These are phyloP conservation scores for Francoa sonchifolia DNA, from an alignment of 441 rosid genomes.

Conservation along the genomic window DNA sequence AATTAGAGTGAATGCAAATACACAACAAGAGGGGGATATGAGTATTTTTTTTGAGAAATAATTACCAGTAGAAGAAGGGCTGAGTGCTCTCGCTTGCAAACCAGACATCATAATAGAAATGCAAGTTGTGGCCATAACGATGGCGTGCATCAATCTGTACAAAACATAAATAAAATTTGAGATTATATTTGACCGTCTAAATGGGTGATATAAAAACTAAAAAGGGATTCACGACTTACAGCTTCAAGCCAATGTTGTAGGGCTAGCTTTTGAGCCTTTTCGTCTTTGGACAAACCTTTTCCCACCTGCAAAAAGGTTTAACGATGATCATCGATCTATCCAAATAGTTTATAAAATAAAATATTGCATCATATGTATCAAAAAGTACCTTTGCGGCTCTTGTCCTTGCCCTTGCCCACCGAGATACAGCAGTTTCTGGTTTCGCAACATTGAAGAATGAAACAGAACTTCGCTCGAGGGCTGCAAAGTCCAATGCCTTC, in stretches of 20 bases:
- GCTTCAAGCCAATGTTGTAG: conserved; percentile 69
- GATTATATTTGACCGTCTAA: not conserved
- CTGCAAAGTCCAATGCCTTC: conserved; percentile 74
- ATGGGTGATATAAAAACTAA: not conserved
- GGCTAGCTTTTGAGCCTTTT: conserved; percentile 56
- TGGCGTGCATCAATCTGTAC: conserved; percentile 61
- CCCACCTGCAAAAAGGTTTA: conserved; percentile 35
- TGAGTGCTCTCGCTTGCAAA: conserved; percentile 38
- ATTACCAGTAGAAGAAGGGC: conserved; percentile 65
- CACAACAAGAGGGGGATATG: too few relatives aligned
- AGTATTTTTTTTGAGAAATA: not conserved
- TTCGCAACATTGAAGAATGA: conserved; percentile 50
- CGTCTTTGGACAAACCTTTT: conserved; percentile 53
- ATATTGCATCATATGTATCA: not conserved
- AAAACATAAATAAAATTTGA: not conserved
- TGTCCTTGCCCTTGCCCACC: conserved; percentile 62
- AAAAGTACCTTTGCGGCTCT: conserved; percentile 60
- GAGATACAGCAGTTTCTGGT: conserved; percentile 57
- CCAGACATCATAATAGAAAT: conserved; percentile 54
- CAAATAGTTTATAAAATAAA: not conserved
- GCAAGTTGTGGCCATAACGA: conserved; percentile 57
- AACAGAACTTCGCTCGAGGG: conserved; percentile 44
- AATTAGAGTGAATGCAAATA: not conserved
- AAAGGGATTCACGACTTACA: conserved; percentile 22
- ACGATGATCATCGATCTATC: not conserved